phyloP scores from a whole-genome alignment of 352 stramenopile species.

The Phytophthora crassamura region DNA sequence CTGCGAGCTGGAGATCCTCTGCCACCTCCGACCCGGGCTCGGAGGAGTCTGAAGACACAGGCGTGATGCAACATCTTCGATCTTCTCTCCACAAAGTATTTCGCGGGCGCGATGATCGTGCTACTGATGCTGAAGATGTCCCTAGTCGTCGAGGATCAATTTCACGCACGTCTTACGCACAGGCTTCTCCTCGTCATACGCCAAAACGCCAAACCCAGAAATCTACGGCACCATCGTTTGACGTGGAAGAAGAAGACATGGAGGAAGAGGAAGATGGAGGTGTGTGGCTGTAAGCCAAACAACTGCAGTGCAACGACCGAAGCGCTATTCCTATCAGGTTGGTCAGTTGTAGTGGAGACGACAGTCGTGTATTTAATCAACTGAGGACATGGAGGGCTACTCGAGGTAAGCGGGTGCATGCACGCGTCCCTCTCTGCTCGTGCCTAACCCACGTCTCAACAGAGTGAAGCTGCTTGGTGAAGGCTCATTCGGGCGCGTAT shows the following conservation, averaged over 20 bases:
- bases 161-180: slow-evolving; percentile 34
- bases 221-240: slow-evolving; percentile 31
- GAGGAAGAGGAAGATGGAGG: slow-evolving; percentile 52
- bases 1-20: slow-evolving; percentile 42
- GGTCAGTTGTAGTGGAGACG: background rate
- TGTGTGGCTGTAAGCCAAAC: slow-evolving; percentile 64
- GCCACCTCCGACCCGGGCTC: slow-evolving; percentile 38
- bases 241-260: slow-evolving; percentile 44
- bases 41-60: slow-evolving; percentile 42
- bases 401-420: slow-evolving; percentile 33
- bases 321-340: slow-evolving; percentile 14
- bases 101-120: slow-evolving; percentile 14
- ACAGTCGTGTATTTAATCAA: slow-evolving; percentile 28
- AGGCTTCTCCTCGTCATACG: slow-evolving; percentile 38
- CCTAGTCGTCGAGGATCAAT: slow-evolving; percentile 17
- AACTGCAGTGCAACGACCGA: background rate
- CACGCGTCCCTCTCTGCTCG: background rate
- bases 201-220: slow-evolving; percentile 26
- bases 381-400: slow-evolving; percentile 53
- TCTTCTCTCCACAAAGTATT: slow-evolving; percentile 49
- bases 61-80: slow-evolving; percentile 44
- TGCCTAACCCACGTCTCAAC: background rate
- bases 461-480: slow-evolving; percentile 83
- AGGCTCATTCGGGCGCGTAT: slow-evolving; percentile 91
- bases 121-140: background rate